phyloP scores from a whole-genome alignment of 805 yeast species.

The Nakazawaea wyomingensis region DNA sequence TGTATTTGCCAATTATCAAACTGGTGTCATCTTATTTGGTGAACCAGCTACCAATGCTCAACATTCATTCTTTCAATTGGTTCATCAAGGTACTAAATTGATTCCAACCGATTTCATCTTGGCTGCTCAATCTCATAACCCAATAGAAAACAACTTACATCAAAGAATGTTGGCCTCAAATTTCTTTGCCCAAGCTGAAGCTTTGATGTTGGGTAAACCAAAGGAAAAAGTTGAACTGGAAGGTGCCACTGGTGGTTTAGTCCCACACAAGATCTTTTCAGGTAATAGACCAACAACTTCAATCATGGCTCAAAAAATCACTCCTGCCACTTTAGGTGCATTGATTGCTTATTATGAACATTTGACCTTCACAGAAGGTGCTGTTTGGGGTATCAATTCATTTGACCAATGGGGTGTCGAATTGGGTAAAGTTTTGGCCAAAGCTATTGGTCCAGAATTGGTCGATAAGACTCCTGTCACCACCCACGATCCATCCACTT shows the following conservation, averaged over 20 bases:
- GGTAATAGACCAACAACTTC: constrained; percentile 99
- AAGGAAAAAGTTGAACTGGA: constrained; percentile 79
- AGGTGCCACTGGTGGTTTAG: constrained; percentile 80
- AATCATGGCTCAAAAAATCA: constrained; percentile 89
- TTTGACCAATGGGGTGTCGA: constrained; percentile 99
- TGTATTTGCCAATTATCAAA: constrained; percentile 87
- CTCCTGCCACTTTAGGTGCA: constrained; percentile 95
- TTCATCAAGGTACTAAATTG: constrained; percentile 97
- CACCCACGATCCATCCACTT: constrained; percentile 86
- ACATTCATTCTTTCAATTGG: constrained; percentile 98
- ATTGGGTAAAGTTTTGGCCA: constrained; percentile 96
- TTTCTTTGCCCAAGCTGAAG: constrained; percentile 98
- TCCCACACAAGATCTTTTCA: constrained; percentile 93
- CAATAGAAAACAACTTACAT: constrained; percentile 88
- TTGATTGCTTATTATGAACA: constrained; percentile 98
- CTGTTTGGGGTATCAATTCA: constrained; percentile 98
- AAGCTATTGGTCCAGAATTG: constrained; percentile 88
- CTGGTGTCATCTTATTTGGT: constrained; percentile 94
- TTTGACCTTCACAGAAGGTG: constrained; percentile 96
- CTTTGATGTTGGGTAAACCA: constrained; percentile 93
- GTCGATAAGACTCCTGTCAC: constrained; percentile 51
- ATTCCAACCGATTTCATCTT: constrained; percentile 96
- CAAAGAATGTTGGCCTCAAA: constrained; percentile 98
- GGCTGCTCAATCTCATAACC: constrained; percentile 98
- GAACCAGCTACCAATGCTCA: constrained; percentile 99